phyloP scores from a whole-genome alignment of 2,329 filamentous ascomycete species.

The Penicillium sp. region DNA sequence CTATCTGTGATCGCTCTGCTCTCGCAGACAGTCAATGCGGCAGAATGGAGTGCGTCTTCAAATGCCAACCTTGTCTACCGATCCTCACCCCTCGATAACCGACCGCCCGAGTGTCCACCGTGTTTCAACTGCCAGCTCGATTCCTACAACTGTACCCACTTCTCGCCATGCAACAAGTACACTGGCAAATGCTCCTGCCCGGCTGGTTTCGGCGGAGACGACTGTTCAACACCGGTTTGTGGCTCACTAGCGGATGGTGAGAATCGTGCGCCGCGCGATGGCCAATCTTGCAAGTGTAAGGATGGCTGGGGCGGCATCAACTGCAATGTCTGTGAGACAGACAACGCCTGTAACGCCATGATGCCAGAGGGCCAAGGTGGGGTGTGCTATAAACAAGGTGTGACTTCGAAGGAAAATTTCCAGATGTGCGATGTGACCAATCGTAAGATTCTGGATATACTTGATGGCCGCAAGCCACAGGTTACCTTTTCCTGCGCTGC shows the following conservation, averaged over 20 bases:
- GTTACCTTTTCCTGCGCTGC: slow-evolving; percentile 89
- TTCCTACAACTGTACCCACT: slow-evolving; percentile 86
- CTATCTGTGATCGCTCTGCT: slow-evolving; percentile 26
- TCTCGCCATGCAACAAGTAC: slow-evolving; percentile 76
- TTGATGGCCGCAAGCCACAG: slow-evolving; percentile 79
- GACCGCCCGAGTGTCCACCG: slow-evolving; percentile 49
- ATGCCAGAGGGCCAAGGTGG: slow-evolving; percentile 78
- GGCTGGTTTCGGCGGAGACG: slow-evolving; percentile 85
- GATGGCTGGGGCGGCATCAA: slow-evolving; percentile 96
- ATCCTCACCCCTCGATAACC: slow-evolving; percentile 64
- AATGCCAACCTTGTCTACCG: slow-evolving; percentile 57
- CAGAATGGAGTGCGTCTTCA: slow-evolving; percentile 50
- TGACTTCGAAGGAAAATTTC: slow-evolving; percentile 89
- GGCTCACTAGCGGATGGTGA: slow-evolving; percentile 77
- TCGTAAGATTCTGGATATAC: slow-evolving; percentile 78
- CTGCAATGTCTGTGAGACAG: slow-evolving; percentile 86
- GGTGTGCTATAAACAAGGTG: slow-evolving; percentile 84
- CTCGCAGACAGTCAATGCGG: slow-evolving; percentile 19
- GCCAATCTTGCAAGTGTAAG: slow-evolving; percentile 72
- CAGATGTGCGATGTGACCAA: slow-evolving; percentile 99
- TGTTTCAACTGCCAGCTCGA: slow-evolving; percentile 98
- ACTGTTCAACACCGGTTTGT: slow-evolving; percentile 87
- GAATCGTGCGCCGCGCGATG: slow-evolving; percentile 68
- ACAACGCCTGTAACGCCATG: slow-evolving; percentile 78
- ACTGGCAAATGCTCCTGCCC: slow-evolving; percentile 93